Base-by-base conservation (phyloP, 257 asterid species). In the Datura wrightii region DNA sequence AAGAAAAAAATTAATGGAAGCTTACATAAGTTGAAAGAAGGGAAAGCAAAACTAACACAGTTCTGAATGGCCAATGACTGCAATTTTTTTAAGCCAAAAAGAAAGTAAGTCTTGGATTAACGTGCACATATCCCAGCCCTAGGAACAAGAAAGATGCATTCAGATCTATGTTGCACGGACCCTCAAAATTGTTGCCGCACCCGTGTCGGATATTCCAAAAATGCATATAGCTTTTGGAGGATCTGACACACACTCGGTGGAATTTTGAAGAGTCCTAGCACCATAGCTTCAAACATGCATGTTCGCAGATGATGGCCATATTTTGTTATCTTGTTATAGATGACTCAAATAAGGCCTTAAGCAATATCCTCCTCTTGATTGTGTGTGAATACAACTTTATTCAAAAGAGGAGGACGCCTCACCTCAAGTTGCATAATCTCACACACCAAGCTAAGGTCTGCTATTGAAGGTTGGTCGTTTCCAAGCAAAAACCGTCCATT, bases 351-450 rank as follows among this genome's bases (percentile, higher is more conserved):
- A 24, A 24, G 31, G 31, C 31, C 31, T 24, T 24, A 24, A 24
- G 31, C 31, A 24, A 24, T 24, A 24, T 24, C 31, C 31, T 24
- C 31, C 31, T 58, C 31, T 15, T 16, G 71, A 34, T 50, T 39
- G 42, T 39, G 42, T 39, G 42, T 39, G 42, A 39, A 39, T 39
- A 39, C 42, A 39, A 63, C 37, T 15, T 42, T 24, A 65, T 70
- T 34, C 37, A 69, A 62, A 48, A 59, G 54, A 11, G 31, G 36
- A 74, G 58, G 48, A 84, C 56, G 31, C 55, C 55, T 69, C 87
- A 96, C 99, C 98, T 94, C 89, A 79, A 94, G 97, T 85, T 94
- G 94, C 99, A 94, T 91, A 83, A 93, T 85, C 89, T 93, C 42
- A 39, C 99, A 83, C 98, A 92, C 96, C 82, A 96, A 89, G 83